These are phyloP conservation scores for Rhodotorula paludigena DNA, from an alignment of 768 basidiomycete genomes.

Conservation along the genomic window DNA sequence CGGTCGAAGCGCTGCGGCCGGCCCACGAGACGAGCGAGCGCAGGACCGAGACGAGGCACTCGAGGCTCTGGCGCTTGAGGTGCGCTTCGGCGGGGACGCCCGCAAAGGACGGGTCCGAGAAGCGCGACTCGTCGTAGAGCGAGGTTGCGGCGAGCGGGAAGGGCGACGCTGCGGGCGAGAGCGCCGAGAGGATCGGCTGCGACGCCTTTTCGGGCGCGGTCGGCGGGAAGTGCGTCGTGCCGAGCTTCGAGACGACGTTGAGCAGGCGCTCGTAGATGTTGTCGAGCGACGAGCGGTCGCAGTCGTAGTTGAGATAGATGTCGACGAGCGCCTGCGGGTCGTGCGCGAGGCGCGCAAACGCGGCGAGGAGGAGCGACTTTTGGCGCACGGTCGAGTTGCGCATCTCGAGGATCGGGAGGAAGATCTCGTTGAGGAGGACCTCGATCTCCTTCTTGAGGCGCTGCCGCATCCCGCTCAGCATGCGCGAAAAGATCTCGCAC, in stretches of 20 bases:
- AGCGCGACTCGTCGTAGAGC: constrained; percentile 57
- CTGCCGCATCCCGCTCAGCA: constrained; percentile 85
- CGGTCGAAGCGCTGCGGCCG: constrained; percentile 16
- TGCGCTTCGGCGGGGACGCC: constrained; percentile 59
- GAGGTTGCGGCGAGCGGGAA: constrained; percentile 55
- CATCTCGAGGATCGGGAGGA: constrained; percentile 97
- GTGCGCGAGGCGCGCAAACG: constrained; percentile 80
- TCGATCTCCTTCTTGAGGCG: constrained; percentile 99
- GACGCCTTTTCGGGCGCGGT: constrained; percentile 15
- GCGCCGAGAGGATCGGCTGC: constrained; percentile 19
- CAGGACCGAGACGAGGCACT: constrained; percentile 81
- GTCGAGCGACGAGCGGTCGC: constrained; percentile 85
- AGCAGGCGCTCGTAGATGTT: constrained; percentile 97
- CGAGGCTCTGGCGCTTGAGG: constrained; percentile 83
- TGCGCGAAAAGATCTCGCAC: constrained; percentile 97
- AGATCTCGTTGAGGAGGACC: constrained; percentile 96
- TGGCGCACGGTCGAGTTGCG: constrained; percentile 90
- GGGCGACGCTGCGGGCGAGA: constrained; percentile 42
- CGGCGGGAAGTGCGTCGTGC: constrained; percentile 55
- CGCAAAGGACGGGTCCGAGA: constrained; percentile 34
- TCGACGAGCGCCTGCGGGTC: constrained; percentile 97
- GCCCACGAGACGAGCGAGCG: constrained; percentile 87
- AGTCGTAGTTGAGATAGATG: constrained; percentile 98
- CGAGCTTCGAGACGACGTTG: constrained; percentile 92
- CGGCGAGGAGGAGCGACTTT: constrained; percentile 79